These are phyloP conservation scores for Salvia splendens DNA, from an alignment of 257 asterid genomes.

Conservation along the genomic window DNA sequence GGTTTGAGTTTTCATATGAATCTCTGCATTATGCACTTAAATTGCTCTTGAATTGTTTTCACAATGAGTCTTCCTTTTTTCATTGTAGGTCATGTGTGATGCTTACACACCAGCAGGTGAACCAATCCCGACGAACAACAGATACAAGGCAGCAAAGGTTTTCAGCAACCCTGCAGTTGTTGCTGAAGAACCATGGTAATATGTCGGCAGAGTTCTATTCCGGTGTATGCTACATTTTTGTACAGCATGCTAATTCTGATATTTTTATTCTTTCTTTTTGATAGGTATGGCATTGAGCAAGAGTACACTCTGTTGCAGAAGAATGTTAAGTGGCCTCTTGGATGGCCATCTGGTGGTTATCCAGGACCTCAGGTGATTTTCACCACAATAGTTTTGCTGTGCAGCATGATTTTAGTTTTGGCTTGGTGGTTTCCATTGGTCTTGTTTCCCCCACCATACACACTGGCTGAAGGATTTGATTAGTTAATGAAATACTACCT, in stretches of 20 bases:
- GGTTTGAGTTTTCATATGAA: conserved; percentile 41
- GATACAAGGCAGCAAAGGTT: conserved; percentile 67
- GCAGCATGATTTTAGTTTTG: neutral
- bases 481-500: neutral
- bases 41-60: neutral
- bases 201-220: neutral
- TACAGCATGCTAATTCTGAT: neutral
- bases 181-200: conserved; percentile 80
- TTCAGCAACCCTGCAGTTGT: conserved; percentile 74
- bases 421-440: neutral
- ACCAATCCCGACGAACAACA: conserved; percentile 84
- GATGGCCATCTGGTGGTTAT: conserved; percentile 91
- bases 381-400: neutral
- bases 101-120: conserved; percentile 93
- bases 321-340: conserved; percentile 84
- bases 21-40: neutral
- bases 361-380: conserved; percentile 90
- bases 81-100: conserved; percentile 76
- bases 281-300: conserved; percentile 96
- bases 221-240: neutral
- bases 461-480: neutral
- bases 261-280: neutral
- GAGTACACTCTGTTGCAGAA: conserved; percentile 85
- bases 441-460: neutral
- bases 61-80: neutral